Base-by-base conservation (phyloP, 139 green algal species). In the Spirogloea muscicola region DNA sequence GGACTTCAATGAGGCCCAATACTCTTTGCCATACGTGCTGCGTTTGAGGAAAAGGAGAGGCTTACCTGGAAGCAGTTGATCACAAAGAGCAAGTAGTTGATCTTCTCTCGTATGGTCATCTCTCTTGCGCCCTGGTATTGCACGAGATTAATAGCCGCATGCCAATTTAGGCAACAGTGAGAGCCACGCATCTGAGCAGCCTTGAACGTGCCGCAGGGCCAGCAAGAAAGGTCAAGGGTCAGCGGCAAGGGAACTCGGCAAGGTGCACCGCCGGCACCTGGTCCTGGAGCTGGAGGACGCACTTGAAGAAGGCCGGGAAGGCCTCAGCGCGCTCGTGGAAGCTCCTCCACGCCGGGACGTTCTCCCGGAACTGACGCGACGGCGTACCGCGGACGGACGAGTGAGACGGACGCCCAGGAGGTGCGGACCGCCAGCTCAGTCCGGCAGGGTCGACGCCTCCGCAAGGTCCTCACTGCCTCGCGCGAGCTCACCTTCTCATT, bases 401-500 rank as follows among this genome's bases (percentile, higher is more conserved):
- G n/a, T n/a, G n/a, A n/a, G n/a, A n/a, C n/a, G n/a, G n/a, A n/a
- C n/a, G n/a, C n/a, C n/a, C n/a, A n/a, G n/a, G n/a, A n/a, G n/a
- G n/a, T n/a, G n/a, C n/a, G n/a, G n/a, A n/a, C n/a, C n/a, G n/a
- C n/a, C n/a, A n/a, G n/a, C n/a, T n/a, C n/a, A n/a, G n/a, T n/a
- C n/a, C n/a, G n/a, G n/a, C n/a, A n/a, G n/a, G n/a, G n/a, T n/a
- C n/a, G n/a, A n/a, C n/a, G n/a, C n/a, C n/a, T n/a, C n/a, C n/a
- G n/a, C n/a, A n/a, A n/a, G n/a, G n/a, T n/a, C n/a, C n/a, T n/a
- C n/a, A n/a, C n/a, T n/a, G n/a, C n/a, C n/a, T n/a, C n/a, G n/a
- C n/a, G n/a, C n/a, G n/a, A n/a, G n/a, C 58, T 9, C n/a, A 75
- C 58, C 86, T 98, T 98, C 58, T 97, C 91, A 66, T 96, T 97